A percentile compares a stretch with the other conserved stretches of the same genome.
phyloP scores from a whole-genome alignment of 2,329 filamentous ascomycete species.

The Fusarium proliferatum region DNA sequence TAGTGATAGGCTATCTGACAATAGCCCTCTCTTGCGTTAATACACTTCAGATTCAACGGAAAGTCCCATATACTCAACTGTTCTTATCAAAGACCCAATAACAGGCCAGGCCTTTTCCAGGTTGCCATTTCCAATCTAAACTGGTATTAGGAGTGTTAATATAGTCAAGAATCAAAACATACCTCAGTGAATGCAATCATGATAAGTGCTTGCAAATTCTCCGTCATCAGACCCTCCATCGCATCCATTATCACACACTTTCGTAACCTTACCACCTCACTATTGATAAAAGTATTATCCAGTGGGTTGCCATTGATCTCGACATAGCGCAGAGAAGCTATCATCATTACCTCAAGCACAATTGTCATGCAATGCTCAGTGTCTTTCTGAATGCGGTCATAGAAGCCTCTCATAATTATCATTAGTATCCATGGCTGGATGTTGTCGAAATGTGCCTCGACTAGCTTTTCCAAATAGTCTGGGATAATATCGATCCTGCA shows the following conservation, averaged over 20 bases:
- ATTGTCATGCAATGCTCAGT: neutral
- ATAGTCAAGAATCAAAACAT: fast-evolving
- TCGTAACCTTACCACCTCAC: neutral
- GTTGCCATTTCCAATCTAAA: neutral
- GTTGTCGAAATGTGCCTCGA: neutral
- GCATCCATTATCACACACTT: neutral
- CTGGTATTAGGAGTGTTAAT: fast-evolving
- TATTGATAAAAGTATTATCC: neutral
- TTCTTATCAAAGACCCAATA: neutral
- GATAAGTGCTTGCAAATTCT: neutral
- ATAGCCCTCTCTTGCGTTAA: neutral
- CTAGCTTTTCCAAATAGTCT: neutral
- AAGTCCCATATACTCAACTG: neutral
- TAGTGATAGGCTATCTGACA: neutral
- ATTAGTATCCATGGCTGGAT: neutral
- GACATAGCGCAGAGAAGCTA: neutral
- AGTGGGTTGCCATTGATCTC: neutral
- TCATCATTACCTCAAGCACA: neutral
- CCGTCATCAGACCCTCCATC: neutral
- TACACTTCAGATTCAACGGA: neutral
- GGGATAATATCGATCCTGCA: neutral
- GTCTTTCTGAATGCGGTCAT: neutral
- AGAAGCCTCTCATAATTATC: neutral
- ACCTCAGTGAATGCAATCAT: neutral
- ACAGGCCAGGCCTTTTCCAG: neutral